Conservation (phyloP, 2,329 filamentous ascomycete genomes). For the Diaporthe australafricana region DNA sequence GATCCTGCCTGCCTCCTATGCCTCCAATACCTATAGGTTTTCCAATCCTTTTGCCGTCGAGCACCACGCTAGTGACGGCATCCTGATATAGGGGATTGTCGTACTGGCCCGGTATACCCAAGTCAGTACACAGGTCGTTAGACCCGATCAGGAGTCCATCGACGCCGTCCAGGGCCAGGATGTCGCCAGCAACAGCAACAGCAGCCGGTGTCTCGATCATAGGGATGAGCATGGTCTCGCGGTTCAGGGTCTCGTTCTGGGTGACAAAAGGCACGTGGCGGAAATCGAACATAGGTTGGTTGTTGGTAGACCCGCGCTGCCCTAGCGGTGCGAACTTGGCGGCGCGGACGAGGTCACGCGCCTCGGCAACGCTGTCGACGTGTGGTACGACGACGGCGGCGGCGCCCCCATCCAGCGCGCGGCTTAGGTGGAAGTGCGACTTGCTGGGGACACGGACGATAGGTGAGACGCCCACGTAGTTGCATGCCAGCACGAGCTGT, state of each 20-base stretch:
- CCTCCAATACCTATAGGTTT: conserved; percentile 2
- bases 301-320: conserved; percentile 2
- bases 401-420: conserved; percentile 31
- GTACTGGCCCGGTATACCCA: conserved; percentile 3
- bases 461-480: conserved; percentile 52
- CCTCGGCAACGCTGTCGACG: conserved; percentile 37
- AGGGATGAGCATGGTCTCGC: not conserved
- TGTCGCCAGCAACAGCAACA: not conserved
- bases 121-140: not conserved
- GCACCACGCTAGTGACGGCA: not conserved
- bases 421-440: conserved; percentile 50
- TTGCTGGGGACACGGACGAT: conserved; percentile 55
- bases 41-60: not conserved
- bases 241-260: not conserved
- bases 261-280: not conserved
- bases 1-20: not conserved
- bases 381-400: not conserved
- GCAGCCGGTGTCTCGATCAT: conserved; percentile 1
- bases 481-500: conserved; percentile 53
- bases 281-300: not conserved
- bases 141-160: not conserved
- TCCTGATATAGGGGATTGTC: conserved; percentile 4
- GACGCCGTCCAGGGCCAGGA: not conserved
- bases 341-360: not conserved
- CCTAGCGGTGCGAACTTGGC: conserved; percentile 2